Conservation (phyloP, 2,329 filamentous ascomycete species). For the Trichophaea hybrida region DNA sequence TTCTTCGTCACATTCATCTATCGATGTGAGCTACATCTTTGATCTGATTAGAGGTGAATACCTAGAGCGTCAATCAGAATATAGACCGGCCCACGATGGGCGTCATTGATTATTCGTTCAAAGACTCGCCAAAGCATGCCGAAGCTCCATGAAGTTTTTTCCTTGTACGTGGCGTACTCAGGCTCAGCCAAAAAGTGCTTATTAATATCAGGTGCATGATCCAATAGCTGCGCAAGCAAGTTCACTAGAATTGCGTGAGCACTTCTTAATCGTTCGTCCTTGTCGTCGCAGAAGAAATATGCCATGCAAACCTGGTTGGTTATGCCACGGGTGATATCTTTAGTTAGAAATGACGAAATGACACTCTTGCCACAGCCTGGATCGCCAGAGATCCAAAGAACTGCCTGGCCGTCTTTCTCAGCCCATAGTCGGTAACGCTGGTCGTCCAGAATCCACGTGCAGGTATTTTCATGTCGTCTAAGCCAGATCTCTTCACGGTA, state of each 20-base stretch:
- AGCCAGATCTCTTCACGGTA: background rate
- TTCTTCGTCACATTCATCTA: conserved; percentile 9
- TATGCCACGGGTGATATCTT: background rate
- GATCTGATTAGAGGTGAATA: conserved; percentile 10
- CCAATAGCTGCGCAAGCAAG: conserved; percentile 3
- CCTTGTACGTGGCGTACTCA: background rate
- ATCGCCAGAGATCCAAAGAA: conserved; percentile 10
- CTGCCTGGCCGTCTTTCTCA: background rate
- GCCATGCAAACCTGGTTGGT: too few species aligned
- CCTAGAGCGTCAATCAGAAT: conserved; percentile 5
- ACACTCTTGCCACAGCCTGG: conserved; percentile 11
- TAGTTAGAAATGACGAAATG: conserved; percentile 1
- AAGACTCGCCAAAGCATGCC: conserved; percentile 11
- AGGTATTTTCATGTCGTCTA: background rate
- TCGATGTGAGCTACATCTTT: too few species aligned
- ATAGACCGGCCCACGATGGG: background rate
- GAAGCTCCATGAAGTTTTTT: conserved; percentile 4
- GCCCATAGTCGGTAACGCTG: background rate
- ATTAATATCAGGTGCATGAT: background rate
- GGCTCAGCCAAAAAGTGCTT: conserved; percentile 1
- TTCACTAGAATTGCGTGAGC: conserved; percentile 4
- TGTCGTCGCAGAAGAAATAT: conserved; percentile 13
- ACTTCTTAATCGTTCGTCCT: conserved; percentile 4
- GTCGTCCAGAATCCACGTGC: background rate
- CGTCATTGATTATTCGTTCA: conserved; percentile 2